Percentiles rank a stretch among this genome's conserved stretches.
Conservation (phyloP, 2,329 filamentous ascomycete genomes). For the Mollisia scopiformis region DNA sequence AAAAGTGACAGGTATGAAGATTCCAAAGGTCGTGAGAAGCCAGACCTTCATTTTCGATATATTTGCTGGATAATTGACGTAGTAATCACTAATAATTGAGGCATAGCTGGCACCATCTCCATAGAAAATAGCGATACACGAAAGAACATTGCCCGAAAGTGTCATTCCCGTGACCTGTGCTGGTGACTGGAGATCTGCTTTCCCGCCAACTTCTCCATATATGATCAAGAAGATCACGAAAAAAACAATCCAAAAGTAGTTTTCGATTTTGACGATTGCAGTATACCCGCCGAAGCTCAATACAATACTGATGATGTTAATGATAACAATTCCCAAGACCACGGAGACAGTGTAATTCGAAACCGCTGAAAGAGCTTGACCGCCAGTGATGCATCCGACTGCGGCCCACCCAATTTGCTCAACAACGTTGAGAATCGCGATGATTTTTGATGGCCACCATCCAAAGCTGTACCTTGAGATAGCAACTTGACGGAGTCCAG, state of each 20-base stretch:
- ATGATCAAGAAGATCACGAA: conserved; percentile 51
- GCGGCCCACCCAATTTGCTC: neutral
- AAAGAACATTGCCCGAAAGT: neutral
- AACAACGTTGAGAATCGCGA: neutral
- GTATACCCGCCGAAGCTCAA: conserved; percentile 27
- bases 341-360: conserved; percentile 19
- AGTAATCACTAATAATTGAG: too few relatives aligned
- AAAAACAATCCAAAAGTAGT: conserved; percentile 35
- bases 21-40: too few relatives aligned
- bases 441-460: neutral
- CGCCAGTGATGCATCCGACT: conserved; percentile 20
- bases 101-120: too few relatives aligned
- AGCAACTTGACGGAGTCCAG: neutral
- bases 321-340: conserved; percentile 23
- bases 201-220: conserved; percentile 28
- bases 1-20: too few relatives aligned
- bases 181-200: conserved; percentile 41
- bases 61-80: too few relatives aligned
- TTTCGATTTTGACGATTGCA: conserved; percentile 18
- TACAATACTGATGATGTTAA: conserved; percentile 23
- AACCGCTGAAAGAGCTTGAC: conserved; percentile 22
- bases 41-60: too few relatives aligned
- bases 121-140: too few relatives aligned
- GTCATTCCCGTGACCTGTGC: conserved; percentile 31
- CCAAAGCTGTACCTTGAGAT: neutral